Percentiles rank a stretch among this genome's conserved stretches.
Evolutionary conservation across 192 early-diverging fungal species (phyloP).

Genomic region (Linnemannia exigua): DNA sequence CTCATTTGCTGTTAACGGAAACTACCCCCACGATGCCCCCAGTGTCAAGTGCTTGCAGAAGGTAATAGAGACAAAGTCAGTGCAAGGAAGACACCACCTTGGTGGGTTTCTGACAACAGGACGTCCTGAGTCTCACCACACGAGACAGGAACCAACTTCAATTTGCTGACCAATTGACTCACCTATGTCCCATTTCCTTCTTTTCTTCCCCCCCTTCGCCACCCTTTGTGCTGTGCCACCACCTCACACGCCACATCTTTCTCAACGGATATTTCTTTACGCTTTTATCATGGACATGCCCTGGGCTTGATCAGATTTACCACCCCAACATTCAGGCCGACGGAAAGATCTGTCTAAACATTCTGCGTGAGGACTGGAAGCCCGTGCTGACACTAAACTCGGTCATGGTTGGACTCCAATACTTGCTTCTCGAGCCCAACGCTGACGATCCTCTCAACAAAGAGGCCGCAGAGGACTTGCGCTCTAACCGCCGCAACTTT

Average conservation of each 20-base stretch:
- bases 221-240: neutral
- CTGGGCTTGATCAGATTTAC: constrained; percentile 75
- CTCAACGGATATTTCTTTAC: too few relatives aligned
- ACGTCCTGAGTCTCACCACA: neutral
- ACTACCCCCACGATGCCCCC: constrained; percentile 97
- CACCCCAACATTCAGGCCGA: constrained; percentile 98
- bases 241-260: neutral
- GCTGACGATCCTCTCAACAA: constrained; percentile 99
- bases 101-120: neutral
- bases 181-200: neutral
- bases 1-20: constrained; percentile 83
- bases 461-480: constrained; percentile 89
- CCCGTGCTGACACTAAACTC: constrained; percentile 96
- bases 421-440: constrained; percentile 95
- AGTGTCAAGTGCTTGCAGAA: constrained; percentile 92
- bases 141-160: neutral
- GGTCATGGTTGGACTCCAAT: constrained; percentile 91
- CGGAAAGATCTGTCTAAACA: constrained; percentile 97
- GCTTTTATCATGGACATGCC: neutral
- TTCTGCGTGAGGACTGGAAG: constrained; percentile 99
- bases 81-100: neutral
- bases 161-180: neutral
- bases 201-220: neutral
- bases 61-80: constrained; percentile 56
- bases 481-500: constrained; percentile 78